Percentiles rank a stretch among this genome's conserved stretches.
Conservation (phyloP, 2,329 filamentous ascomycete genomes). For the Didymosphaeria variabile region DNA sequence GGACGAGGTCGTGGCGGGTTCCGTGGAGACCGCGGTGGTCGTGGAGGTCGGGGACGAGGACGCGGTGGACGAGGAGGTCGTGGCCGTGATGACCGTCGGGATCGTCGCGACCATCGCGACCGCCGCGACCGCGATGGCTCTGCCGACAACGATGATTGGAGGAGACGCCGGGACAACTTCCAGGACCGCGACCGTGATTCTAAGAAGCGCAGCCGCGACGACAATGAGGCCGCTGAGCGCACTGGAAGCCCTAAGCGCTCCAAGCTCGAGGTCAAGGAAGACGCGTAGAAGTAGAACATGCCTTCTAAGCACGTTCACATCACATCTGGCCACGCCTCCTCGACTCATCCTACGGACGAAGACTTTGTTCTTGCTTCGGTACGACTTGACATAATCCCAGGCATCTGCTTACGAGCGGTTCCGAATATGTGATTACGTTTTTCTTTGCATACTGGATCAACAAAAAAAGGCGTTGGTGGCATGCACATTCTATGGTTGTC, state of each 20-base stretch:
- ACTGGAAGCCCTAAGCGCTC: conserved; percentile 39
- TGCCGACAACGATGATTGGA: conserved; percentile 38
- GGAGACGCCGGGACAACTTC: conserved; percentile 44
- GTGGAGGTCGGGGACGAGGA: conserved; percentile 37
- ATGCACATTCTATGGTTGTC: conserved; percentile 11
- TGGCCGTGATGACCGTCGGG: conserved; percentile 33
- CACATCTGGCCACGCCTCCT: not conserved
- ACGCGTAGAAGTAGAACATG: conserved; percentile 28
- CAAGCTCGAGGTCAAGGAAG: conserved; percentile 48
- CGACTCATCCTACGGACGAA: not conserved
- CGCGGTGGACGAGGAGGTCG: conserved; percentile 31
- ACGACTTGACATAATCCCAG: not conserved
- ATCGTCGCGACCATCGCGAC: conserved; percentile 36
- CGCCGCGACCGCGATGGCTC: conserved; percentile 36
- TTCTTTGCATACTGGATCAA: conserved; percentile 8
- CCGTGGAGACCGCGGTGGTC: conserved; percentile 35
- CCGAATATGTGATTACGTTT: not conserved
- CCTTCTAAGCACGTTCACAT: conserved; percentile 62
- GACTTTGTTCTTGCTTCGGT: not conserved
- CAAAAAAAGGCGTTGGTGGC: conserved; percentile 11
- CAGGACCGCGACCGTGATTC: conserved; percentile 35
- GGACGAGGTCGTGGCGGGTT: conserved; percentile 4
- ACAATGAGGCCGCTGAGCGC: conserved; percentile 35
- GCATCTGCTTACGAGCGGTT: not conserved
- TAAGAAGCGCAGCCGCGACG: conserved; percentile 47